phyloP scores from a whole-genome alignment of 2,329 filamentous ascomycete species.

The Microcyclospora pomicola region DNA sequence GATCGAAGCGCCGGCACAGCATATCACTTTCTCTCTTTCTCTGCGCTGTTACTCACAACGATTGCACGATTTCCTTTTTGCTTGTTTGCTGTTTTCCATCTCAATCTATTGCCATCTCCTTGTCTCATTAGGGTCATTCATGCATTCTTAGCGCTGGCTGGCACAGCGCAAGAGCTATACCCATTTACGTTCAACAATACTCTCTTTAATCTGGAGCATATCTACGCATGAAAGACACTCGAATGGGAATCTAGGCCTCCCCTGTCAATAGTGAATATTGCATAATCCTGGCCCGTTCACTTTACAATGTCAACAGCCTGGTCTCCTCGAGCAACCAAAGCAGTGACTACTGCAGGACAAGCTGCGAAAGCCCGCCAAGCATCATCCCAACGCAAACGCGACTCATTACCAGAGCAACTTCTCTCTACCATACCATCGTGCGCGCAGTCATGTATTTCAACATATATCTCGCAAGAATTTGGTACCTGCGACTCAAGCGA shows the following conservation, averaged over 20 bases:
- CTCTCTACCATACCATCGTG: constrained; percentile 16
- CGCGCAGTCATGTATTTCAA: constrained; percentile 16
- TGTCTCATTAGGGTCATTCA: not conserved
- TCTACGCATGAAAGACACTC: not conserved
- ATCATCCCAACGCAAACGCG: not conserved
- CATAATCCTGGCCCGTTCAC: not conserved
- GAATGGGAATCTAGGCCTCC: not conserved
- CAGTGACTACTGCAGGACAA: constrained; percentile 1
- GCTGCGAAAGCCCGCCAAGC: too few relatives aligned
- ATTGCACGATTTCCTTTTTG: not conserved
- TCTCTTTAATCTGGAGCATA: not conserved
- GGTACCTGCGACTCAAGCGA: constrained; percentile 9
- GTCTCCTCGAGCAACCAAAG: not conserved
- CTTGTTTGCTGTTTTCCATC: not conserved
- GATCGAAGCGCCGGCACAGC: not conserved
- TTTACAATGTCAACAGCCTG: constrained; percentile 7
- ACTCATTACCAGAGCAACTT: constrained; percentile 8
- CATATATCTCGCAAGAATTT: constrained; percentile 13
- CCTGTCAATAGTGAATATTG: not conserved
- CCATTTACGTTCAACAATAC: not conserved
- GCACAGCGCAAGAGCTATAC: not conserved
- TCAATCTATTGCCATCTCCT: not conserved
- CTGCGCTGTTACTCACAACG: not conserved
- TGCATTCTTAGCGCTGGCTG: not conserved
- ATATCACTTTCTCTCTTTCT: not conserved